phyloP scores from a whole-genome alignment of 345 rosid genomes.

The Salix brachista region DNA sequence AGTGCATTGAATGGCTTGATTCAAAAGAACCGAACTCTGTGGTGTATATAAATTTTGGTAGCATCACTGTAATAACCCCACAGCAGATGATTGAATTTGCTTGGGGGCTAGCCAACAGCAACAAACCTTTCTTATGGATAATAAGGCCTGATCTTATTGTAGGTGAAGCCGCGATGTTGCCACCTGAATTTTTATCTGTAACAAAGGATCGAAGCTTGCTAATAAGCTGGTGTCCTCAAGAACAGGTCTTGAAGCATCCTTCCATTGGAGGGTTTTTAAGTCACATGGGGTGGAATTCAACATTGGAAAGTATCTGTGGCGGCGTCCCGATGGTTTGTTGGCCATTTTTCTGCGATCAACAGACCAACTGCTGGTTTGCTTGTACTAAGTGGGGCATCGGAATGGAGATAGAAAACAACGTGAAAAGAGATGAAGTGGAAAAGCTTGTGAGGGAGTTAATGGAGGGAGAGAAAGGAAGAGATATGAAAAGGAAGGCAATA shows the following conservation, averaged over 20 bases:
- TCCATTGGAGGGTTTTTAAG: conserved; percentile 16
- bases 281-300: conserved; percentile 23
- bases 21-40: not conserved
- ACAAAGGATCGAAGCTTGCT: conserved; percentile 10
- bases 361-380: conserved; percentile 7
- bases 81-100: conserved; percentile 6
- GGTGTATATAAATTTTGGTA: conserved; percentile 12
- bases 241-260: conserved; percentile 7
- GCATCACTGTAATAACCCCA: not conserved
- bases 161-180: not conserved
- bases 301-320: conserved; percentile 5
- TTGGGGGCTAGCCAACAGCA: conserved; percentile 19
- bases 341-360: conserved; percentile 16
- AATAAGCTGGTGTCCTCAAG: conserved; percentile 18
- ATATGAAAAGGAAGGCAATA: conserved; percentile 12
- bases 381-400: conserved; percentile 17
- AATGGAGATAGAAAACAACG: conserved; percentile 1
- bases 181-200: not conserved
- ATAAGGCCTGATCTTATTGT: conserved; percentile 12
- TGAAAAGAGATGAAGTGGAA: conserved; percentile 17
- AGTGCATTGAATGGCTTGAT: conserved; percentile 13
- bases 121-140: conserved; percentile 9
- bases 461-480: conserved; percentile 17
- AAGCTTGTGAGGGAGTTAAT: conserved; percentile 9
- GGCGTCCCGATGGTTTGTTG: conserved; percentile 16